Conservation (phyloP, 345 rosid genomes). For the Euphorbia tirucalli region DNA sequence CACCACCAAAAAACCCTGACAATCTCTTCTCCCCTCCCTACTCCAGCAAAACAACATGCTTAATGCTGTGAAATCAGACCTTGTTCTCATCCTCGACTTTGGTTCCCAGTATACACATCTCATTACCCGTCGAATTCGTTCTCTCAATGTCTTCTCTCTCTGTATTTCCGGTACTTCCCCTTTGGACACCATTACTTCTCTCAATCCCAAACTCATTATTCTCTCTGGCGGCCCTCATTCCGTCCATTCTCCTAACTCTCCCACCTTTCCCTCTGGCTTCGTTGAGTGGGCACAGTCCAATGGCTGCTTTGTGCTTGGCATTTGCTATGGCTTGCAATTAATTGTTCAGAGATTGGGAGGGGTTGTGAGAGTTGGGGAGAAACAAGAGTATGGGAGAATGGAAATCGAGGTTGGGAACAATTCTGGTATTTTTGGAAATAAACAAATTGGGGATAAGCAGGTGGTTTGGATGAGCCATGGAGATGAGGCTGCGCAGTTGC, state of each 20-base stretch:
- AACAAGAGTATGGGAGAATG: constrained; percentile 95
- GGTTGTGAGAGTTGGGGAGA: constrained; percentile 64
- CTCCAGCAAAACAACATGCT: background rate
- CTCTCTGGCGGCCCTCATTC: constrained; percentile 99
- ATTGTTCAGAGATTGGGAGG: constrained; percentile 86
- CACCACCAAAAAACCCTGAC: background rate
- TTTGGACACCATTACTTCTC: constrained; percentile 50
- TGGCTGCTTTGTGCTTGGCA: constrained; percentile 63
- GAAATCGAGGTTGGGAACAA: constrained; percentile 62
- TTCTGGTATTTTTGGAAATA: constrained; percentile 59
- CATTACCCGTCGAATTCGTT: constrained; percentile 87
- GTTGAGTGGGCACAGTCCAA: constrained; percentile 63
- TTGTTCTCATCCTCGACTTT: constrained; percentile 82
- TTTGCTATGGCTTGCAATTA: constrained; percentile 87
- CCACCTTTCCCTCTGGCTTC: constrained; percentile 73
- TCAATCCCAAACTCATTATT: constrained; percentile 69
- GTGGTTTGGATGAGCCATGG: constrained; percentile 99
- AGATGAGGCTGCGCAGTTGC: constrained; percentile 71
- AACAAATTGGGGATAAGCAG: constrained; percentile 62
- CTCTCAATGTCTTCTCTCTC: constrained; percentile 78
- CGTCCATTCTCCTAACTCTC: constrained; percentile 64
- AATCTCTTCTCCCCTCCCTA: background rate
- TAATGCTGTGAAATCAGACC: constrained; percentile 46
- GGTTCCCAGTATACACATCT: constrained; percentile 96
- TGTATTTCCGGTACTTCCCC: constrained; percentile 85